These are phyloP conservation scores for Trichoderma koningii DNA, from an alignment of 2,329 filamentous ascomycete genomes.

Conservation along the genomic window DNA sequence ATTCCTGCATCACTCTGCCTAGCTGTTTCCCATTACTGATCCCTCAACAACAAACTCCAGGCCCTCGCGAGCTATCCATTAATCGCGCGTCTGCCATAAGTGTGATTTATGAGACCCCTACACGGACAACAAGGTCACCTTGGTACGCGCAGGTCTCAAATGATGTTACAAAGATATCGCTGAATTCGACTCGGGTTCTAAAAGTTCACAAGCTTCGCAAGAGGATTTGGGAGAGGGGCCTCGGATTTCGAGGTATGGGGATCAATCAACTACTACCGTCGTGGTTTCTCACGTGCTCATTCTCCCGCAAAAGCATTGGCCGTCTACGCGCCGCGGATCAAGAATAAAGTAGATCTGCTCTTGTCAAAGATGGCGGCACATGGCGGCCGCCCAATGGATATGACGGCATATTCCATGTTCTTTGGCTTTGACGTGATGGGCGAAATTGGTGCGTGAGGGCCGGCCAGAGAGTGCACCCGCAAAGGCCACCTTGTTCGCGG, in stretches of 20 bases:
- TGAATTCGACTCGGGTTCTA: slow-evolving; percentile 33
- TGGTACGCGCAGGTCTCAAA: slow-evolving; percentile 25
- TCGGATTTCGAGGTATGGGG: slow-evolving; percentile 18
- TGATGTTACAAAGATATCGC: slow-evolving; percentile 39
- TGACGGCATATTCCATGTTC: slow-evolving; percentile 40
- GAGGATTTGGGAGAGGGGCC: slow-evolving; percentile 17
- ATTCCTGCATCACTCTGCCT: no score
- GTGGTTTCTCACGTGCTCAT: background rate
- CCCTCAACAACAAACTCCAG: background rate
- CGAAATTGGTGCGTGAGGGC: slow-evolving; percentile 37
- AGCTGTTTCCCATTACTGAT: background rate
- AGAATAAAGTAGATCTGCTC: slow-evolving; percentile 13
- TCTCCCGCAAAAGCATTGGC: background rate
- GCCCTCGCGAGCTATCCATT: slow-evolving; percentile 14
- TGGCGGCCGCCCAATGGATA: slow-evolving; percentile 34
- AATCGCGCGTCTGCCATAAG: slow-evolving; percentile 11
- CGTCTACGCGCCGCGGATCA: slow-evolving; percentile 12
- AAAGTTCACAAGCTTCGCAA: slow-evolving; percentile 25
- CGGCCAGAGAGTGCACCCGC: background rate
- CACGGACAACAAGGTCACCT: slow-evolving; percentile 6
- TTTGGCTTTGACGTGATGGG: slow-evolving; percentile 47
- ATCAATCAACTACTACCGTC: no score
- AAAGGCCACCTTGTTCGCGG: background rate
- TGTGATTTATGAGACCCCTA: background rate
- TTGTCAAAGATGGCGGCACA: slow-evolving; percentile 13